These are phyloP conservation scores for Barnettozyma salicaria DNA, from an alignment of 805 yeast species.

Conservation along the genomic window DNA sequence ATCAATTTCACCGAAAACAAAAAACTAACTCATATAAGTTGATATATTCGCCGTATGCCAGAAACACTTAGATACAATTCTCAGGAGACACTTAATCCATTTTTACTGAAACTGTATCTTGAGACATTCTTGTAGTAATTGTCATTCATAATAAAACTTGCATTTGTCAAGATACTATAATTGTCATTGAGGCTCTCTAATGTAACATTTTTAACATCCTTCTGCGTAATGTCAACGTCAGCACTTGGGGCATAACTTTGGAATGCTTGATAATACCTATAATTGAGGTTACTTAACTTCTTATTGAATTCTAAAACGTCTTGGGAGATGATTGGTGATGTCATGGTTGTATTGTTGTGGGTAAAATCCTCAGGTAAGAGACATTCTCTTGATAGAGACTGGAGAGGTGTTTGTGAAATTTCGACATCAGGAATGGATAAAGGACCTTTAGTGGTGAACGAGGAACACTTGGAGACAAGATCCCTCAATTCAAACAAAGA, in stretches of 20 bases:
- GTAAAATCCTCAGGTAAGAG: not conserved
- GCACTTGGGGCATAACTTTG: not conserved
- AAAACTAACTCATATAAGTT: too few species aligned
- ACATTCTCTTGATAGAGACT: not conserved
- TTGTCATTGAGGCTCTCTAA: too few species aligned
- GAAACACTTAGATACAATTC: too few species aligned
- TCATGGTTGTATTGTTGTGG: not conserved
- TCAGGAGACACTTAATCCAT: too few species aligned
- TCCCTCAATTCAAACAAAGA: constrained; percentile 19
- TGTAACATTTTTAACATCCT: too few species aligned
- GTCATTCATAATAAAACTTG: constrained; percentile 11
- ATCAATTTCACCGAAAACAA: too few species aligned
- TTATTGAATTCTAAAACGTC: not conserved
- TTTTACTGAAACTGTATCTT: too few species aligned
- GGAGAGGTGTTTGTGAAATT: not conserved
- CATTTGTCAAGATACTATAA: constrained; percentile 10
- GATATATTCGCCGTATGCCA: too few species aligned
- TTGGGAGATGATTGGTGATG: not conserved
- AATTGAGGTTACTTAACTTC: not conserved
- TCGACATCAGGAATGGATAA: constrained; percentile 14
- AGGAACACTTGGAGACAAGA: constrained; percentile 13
- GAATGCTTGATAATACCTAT: not conserved
- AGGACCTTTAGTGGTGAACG: constrained; percentile 21
- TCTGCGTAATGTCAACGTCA: too few species aligned
- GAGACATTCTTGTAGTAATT: constrained; percentile 3